Conservation (phyloP, 352 stramenopile species). For the Phytopythium helicoides region DNA sequence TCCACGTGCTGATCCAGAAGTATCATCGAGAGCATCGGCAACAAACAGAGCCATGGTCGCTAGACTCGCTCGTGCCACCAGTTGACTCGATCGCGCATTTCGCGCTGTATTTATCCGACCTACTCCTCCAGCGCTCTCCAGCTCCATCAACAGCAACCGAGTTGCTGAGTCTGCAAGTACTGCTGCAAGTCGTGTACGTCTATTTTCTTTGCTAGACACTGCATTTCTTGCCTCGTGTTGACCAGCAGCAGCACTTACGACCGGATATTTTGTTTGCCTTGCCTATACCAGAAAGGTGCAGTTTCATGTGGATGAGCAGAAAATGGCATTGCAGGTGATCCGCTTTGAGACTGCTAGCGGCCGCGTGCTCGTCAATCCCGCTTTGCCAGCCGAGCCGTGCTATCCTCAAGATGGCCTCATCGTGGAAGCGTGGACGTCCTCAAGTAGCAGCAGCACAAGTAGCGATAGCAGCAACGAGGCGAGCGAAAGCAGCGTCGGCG, state of each 20-base stretch:
- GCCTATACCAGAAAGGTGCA: constrained; percentile 28
- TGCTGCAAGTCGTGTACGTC: constrained; percentile 85
- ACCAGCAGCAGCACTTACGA: not conserved
- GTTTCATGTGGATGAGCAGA: constrained; percentile 37
- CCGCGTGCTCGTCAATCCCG: constrained; percentile 32
- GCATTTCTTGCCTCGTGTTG: no score
- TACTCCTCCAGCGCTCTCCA: constrained; percentile 38
- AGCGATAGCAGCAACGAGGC: constrained; percentile 3
- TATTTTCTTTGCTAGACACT: no score
- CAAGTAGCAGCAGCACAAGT: constrained; percentile 8
- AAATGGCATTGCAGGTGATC: constrained; percentile 31
- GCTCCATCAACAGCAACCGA: constrained; percentile 55
- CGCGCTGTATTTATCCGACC: constrained; percentile 67
- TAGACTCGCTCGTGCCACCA: constrained; percentile 53
- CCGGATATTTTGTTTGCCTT: not conserved
- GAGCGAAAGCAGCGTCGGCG: constrained; percentile 16
- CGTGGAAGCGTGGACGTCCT: constrained; percentile 10
- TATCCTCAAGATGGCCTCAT: constrained; percentile 16
- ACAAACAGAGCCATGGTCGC: constrained; percentile 46
- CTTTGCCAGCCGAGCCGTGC: not conserved
- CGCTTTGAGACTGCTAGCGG: constrained; percentile 32
- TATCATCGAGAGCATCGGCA: constrained; percentile 70
- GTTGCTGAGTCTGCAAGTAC: constrained; percentile 65
- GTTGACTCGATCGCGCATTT: constrained; percentile 84
- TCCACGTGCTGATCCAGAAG: constrained; percentile 82